phyloP scores from a whole-genome alignment of 2,329 filamentous ascomycete genomes.

The Bisporella sp. region DNA sequence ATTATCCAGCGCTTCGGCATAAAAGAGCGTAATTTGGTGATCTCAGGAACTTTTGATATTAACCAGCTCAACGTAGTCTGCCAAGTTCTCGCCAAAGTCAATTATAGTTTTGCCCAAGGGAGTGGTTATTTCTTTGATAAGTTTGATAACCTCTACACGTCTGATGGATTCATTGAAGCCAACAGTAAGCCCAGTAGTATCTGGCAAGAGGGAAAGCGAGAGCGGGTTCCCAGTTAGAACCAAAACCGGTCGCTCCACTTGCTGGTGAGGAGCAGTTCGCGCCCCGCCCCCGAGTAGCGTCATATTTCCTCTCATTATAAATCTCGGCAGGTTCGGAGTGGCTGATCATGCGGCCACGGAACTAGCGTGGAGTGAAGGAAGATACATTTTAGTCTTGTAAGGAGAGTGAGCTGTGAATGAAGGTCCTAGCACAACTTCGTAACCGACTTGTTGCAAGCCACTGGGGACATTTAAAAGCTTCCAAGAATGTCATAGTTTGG shows the following conservation, averaged over 20 bases:
- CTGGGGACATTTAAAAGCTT: not conserved
- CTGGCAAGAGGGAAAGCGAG: constrained; percentile 27
- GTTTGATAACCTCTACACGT: constrained; percentile 27
- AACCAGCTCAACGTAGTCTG: constrained; percentile 38
- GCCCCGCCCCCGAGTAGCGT: constrained; percentile 30
- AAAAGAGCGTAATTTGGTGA: constrained; percentile 34
- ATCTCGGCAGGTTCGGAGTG: constrained; percentile 29
- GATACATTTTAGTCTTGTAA: not conserved
- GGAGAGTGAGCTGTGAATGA: not conserved
- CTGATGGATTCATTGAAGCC: constrained; percentile 30
- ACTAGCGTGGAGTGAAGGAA: constrained; percentile 31
- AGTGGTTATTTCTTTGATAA: constrained; percentile 24
- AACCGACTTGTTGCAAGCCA: not conserved
- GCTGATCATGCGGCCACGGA: constrained; percentile 32
- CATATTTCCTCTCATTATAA: constrained; percentile 47
- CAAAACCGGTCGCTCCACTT: constrained; percentile 10
- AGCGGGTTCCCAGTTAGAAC: constrained; percentile 27
- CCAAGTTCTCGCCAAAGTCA: constrained; percentile 53
- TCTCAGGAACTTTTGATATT: constrained; percentile 27
- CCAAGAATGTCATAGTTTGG: not conserved
- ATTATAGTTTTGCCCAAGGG: constrained; percentile 38
- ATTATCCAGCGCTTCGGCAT: constrained; percentile 38
- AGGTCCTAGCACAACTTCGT: not conserved
- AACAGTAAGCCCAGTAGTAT: not conserved
- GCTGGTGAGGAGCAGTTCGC: constrained; percentile 18